Base-by-base conservation (phyloP, 2,329 filamentous ascomycete genomes). In the Alternaria brassicicola region DNA sequence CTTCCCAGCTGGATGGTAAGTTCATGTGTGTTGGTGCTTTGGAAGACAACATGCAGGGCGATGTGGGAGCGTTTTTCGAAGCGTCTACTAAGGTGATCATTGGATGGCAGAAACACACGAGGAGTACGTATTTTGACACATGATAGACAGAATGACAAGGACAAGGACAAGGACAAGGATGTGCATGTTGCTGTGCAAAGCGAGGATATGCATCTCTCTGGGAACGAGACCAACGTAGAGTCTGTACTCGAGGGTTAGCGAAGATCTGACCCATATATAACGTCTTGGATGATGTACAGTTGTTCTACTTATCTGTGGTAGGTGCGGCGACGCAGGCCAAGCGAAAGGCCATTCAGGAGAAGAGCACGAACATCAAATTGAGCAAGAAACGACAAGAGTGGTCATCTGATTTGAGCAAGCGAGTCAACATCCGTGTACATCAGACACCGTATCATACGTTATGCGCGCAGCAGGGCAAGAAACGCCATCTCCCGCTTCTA, bases 401-500 rank as follows among this genome's bases (percentile, higher is more conserved):
- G 9, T 9, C 26, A 19, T 21, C 25, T 13, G 42, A 3, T n/a
- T 30, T 23, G 15, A 36, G 31, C 19, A 36, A 46, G 10, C 43
- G 28, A 31, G 21, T 49, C n/a, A 4, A 10, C 7, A 41, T 28
- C 25, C n/a, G 35, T 39, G 36, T 28, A 26, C 23, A 41, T 30
- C 36, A 21, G 25, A 39, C 17, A 19, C 17, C 13, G 35, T 23
- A 17, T 46, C 46, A 38, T 42, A 47, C 48, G 49, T 48, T 43
- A 28, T 53, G 42, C 35, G 52, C 25, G 10, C 25, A 6, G 25
- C 49, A 53, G 55, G 49, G 55, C 36, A 36, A 50, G 42, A 33
- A 48, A 57, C 49, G 49, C 48, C 55, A 53, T 52, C 31, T 53
- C 42, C 49, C 35, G 55, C 30, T 42, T 30, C 42, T 17, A 30